Evolutionary conservation across 164 flowering plant species (phyloP), one percentile per base, ranked within the genome.

Genomic region (Vitis labrusca): DNA sequence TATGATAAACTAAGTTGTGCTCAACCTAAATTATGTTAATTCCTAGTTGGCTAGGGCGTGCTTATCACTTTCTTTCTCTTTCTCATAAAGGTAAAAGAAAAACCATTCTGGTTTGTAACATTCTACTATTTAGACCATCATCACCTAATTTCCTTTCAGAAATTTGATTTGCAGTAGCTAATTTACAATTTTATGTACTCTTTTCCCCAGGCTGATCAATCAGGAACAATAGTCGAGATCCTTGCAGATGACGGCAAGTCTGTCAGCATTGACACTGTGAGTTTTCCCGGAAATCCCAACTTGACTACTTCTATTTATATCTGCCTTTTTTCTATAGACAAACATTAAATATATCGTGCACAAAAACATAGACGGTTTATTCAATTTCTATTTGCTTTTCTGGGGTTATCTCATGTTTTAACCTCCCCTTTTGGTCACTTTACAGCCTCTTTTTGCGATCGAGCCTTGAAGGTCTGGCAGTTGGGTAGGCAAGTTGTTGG

Each of bases 241-340:
- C 69, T 83, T 50, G 88, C 50, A 37, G 92, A 85, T 23, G 89
- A 88, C 68, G 82, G 80, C 50, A 88, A 84, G 59, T 75, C 88
- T 57, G 85, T 88, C 23, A 88, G 89, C 44, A 76, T 88, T 44
- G 91, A 85, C 75, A 74, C 48, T n/a, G 91, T 85, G 44, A 77
- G 84, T 75, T 10, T 30, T 49, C 51, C 68, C 13, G 11, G 10
- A 16, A 48, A 15, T n/a, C 47, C 23, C 32, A 3, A 2, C 23
- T 10, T 14, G 29, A 12, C 57, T 11, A 23, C 14, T 55, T 10
- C 56, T 5, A 23, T 70, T 51, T 49, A 56, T 13, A 1, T 29
- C 23, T 9, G 7, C 5, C 10, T 51, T 14, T 2, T 4, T 37
- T 37, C 7, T 37, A 23, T 23, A 23, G 27, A 23, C 27, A 23